Percentiles rank a stretch among this genome's conserved stretches.
Conservation (phyloP, 306 rosid genomes). For the Cucumis hystrix region DNA sequence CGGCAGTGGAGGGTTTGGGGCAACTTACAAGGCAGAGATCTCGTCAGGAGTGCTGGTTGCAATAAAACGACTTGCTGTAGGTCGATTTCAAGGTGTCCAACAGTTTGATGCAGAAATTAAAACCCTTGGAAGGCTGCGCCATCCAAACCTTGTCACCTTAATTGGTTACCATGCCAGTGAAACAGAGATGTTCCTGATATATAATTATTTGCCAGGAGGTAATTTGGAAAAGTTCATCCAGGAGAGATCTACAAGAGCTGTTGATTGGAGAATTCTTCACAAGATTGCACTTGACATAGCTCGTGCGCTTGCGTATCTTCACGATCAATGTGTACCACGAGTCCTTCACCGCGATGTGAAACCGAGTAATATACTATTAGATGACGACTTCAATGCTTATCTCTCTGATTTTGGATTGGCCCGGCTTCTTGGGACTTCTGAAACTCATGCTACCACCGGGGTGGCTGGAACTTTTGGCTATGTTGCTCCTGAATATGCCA, state of each 20-base stretch:
- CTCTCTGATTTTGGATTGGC: slow-evolving; percentile 94
- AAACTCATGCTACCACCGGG: slow-evolving; percentile 94
- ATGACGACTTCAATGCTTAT: slow-evolving; percentile 73
- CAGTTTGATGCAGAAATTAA: slow-evolving; percentile 81
- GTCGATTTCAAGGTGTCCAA: slow-evolving; percentile 82
- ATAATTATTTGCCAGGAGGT: slow-evolving; percentile 81
- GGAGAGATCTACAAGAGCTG: slow-evolving; percentile 77
- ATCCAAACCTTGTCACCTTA: slow-evolving; percentile 71
- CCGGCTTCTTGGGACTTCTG: slow-evolving; percentile 84
- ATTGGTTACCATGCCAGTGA: slow-evolving; percentile 92
- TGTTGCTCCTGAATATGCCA: slow-evolving; percentile 93
- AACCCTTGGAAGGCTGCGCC: slow-evolving; percentile 87
- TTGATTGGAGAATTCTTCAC: slow-evolving; percentile 89
- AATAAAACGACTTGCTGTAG: slow-evolving; percentile 76
- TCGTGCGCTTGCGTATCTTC: slow-evolving; percentile 80
- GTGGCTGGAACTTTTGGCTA: slow-evolving; percentile 96
- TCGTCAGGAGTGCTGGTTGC: slow-evolving; percentile 54
- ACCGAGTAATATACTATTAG: slow-evolving; percentile 87
- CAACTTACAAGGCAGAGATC: slow-evolving; percentile 88
- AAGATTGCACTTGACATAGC: slow-evolving; percentile 89
- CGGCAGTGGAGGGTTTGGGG: slow-evolving; percentile 94
- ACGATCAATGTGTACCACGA: slow-evolving; percentile 83
- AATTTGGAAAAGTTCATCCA: slow-evolving; percentile 81
- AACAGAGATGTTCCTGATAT: slow-evolving; percentile 79
- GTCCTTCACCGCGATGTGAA: slow-evolving; percentile 92